Evolutionary conservation across 2,329 filamentous ascomycete species (phyloP).

Genomic region (Fusarium piperis): DNA sequence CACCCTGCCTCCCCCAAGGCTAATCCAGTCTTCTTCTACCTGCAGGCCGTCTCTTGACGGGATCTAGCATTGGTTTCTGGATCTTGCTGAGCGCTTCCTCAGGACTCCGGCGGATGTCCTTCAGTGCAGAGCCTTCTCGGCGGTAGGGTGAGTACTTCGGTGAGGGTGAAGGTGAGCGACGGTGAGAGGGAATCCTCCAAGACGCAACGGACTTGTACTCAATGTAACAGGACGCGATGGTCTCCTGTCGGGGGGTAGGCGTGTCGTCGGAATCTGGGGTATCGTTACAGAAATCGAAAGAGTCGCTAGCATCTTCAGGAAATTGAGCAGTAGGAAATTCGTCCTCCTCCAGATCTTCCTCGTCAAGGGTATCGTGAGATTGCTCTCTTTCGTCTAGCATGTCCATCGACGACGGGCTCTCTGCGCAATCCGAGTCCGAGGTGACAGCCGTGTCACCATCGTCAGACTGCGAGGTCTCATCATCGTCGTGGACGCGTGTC

Average conservation of each 20-base stretch:
- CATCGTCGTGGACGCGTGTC: conserved; percentile 49
- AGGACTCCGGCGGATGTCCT: conserved; percentile 55
- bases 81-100: conserved; percentile 58
- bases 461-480: conserved; percentile 58
- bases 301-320: conserved; percentile 52
- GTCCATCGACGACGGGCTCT: conserved; percentile 49
- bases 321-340: conserved; percentile 52
- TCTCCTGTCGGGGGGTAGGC: conserved; percentile 54
- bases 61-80: conserved; percentile 57
- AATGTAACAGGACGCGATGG: conserved; percentile 48
- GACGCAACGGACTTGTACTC: conserved; percentile 48
- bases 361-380: conserved; percentile 42
- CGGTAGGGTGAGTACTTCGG: conserved; percentile 47
- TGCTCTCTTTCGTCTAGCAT: conserved; percentile 44
- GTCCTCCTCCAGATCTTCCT: conserved; percentile 49
- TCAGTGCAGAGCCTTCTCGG: conserved; percentile 34
- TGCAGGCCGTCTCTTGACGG: conserved; percentile 52
- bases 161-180: conserved; percentile 48
- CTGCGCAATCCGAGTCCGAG: conserved; percentile 58
- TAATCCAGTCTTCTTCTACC: conserved; percentile 54
- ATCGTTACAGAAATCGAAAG: conserved; percentile 47
- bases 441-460: conserved; percentile 56
- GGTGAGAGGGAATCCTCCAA: conserved; percentile 47
- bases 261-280: conserved; percentile 56
- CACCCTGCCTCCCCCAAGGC: conserved; percentile 44